Base-by-base conservation (phyloP, 1,139 yeast species). In the Trichomonascaceae sp. region DNA sequence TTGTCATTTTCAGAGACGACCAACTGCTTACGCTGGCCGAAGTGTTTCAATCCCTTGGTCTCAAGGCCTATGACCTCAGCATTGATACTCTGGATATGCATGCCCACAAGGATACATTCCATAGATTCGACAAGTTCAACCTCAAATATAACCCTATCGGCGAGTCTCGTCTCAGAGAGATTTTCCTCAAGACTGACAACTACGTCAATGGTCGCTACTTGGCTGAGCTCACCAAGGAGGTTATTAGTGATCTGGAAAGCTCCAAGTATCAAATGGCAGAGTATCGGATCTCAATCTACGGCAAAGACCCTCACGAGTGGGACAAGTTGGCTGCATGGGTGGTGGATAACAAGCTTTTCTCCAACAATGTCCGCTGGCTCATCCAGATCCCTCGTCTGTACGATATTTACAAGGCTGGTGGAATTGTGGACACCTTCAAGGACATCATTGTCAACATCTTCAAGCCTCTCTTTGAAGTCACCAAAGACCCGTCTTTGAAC, bases 71-170 rank as follows among this genome's bases (percentile, higher is more conserved):
- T 54, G 98, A 92, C 54, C 65, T 92, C 42, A 80, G 93, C 37
- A 89, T 92, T 49, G 99, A 92, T 51, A 89, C 98, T 1, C 69
- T 92, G 45, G 98, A 92, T 59, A 92, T 92, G 99, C 99, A 92
- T 59, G 96, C 99, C 3, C 98, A 92, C 56, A 82, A 89, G 42
- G 98, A 92, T 53, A 79, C 97, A 0, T 92, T 92, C 69, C 98
- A 92, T 59, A 71, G 98, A 49, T 92, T 92, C 53, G 99, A 92
- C 60, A 92, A 92, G 60, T 92, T 92, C 67, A 92, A 92, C 56
- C 68, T 92, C 60, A 92, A 92, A 59, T 92, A 92, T 62, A 92
- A 92, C 51, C 99, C 99, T 15, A 80, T 92, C 49, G 99, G 99
- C 16, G 98, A 89, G 60, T 87, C 97, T 15, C 76, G 98, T 57